Evolutionary conservation across 306 rosid genomes (phyloP).

Genomic region (Dalbergia oliveri): DNA sequence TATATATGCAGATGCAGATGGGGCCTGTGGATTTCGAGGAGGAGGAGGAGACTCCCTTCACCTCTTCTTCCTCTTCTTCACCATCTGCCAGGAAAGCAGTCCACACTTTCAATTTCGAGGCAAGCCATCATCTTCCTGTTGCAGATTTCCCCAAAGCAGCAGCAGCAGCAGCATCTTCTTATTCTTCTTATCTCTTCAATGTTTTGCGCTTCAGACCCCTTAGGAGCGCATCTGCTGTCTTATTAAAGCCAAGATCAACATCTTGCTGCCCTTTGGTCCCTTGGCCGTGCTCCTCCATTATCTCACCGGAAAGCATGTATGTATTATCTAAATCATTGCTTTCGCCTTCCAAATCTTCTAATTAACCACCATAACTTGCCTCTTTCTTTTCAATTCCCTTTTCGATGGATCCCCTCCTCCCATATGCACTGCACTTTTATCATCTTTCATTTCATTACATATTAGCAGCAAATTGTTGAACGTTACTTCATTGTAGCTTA

Average conservation of each 20-base stretch:
- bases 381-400: neutral
- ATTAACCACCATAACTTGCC: neutral
- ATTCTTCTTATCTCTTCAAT: slow-evolving; percentile 40
- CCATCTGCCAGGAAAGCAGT: slow-evolving; percentile 50
- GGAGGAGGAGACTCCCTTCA: slow-evolving; percentile 62
- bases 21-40: slow-evolving; percentile 43
- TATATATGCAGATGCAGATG: slow-evolving; percentile 24
- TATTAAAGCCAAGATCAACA: slow-evolving; percentile 79
- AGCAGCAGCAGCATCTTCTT: too few relatives aligned
- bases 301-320: slow-evolving; percentile 70
- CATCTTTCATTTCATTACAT: neutral
- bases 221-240: slow-evolving; percentile 62
- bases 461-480: slow-evolving; percentile 3
- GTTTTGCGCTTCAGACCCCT: slow-evolving; percentile 49
- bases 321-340: neutral
- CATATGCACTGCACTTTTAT: neutral
- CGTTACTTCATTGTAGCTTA: neutral
- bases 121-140: neutral
- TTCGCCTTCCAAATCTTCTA: neutral
- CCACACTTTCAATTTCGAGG: slow-evolving; percentile 62
- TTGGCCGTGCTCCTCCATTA: slow-evolving; percentile 80
- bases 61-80: slow-evolving; percentile 56
- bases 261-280: slow-evolving; percentile 86
- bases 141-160: slow-evolving; percentile 44
- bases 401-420: too few relatives aligned